Evolutionary conservation across 441 rosid species (phyloP), one percentile per base, ranked within the genome.

Genomic region (Omphalea diandra): DNA sequence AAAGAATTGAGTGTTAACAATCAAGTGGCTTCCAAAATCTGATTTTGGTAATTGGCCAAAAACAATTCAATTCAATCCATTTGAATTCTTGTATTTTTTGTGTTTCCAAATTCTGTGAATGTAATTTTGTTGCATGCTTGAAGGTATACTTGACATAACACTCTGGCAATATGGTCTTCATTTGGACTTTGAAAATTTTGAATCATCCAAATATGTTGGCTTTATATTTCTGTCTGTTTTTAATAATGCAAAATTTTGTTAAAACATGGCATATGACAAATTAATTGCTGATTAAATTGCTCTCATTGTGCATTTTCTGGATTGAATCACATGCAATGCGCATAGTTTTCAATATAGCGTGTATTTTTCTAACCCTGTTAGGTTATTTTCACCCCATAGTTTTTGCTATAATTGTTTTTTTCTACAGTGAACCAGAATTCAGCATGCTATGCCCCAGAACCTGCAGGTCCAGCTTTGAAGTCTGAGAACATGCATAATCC

Each of bases 371-470:
- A 6, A 47, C 41, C 24, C 44, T 75, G 22, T 36, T 59, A 12
- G n/a, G n/a, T n/a, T 55, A n/a, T 3, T 62, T 41, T 11, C 24
- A 35, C 33, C 66, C 36, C 18, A 31, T 67, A 15, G 27, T n/a
- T n/a, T n/a, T n/a, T n/a, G n/a, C n/a, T n/a, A n/a, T 75, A 31
- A 77, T 61, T 18, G 31, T 9, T 9, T 11, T 70, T 71, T 41
- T 11, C 33, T 59, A 75, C 81, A 93, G 98, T 91, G 85, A 88
- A 83, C 66, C 96, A 82, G 76, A 86, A 81, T 68, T 75, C 84
- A 26, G 77, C 86, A 36, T 75, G 89, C 79, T 89, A 84, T 77
- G 80, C 76, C 20, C 72, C 92, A 55, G 93, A 87, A 67, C 89
- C 81, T 65, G 69, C 80, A 61, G 88, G 83, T 54, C 81, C 81